phyloP scores from a whole-genome alignment of 495 filamentous ascomycete species.

The Penicillium desertorum region DNA sequence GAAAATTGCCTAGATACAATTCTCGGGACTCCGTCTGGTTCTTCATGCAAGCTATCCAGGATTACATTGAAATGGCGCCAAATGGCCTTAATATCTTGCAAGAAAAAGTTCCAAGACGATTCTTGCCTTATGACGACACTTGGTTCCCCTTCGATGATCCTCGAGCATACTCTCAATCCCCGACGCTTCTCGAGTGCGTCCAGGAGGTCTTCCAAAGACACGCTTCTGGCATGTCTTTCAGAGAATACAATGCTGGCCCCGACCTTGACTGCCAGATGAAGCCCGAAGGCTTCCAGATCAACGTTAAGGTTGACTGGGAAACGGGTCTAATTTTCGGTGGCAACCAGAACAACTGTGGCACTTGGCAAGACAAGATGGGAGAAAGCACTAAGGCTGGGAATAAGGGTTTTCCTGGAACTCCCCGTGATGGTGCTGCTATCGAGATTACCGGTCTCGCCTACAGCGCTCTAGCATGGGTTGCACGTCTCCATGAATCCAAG shows the following conservation, averaged over 20 bases:
- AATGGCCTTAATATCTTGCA: slow-evolving; percentile 72
- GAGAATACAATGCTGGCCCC: slow-evolving; percentile 91
- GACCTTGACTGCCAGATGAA: slow-evolving; percentile 91
- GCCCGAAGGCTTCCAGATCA: slow-evolving; percentile 83
- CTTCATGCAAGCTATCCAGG: slow-evolving; percentile 91
- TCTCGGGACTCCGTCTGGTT: slow-evolving; percentile 97
- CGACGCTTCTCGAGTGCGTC: slow-evolving; percentile 81
- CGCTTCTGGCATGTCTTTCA: slow-evolving; percentile 82
- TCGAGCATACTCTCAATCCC: slow-evolving; percentile 79
- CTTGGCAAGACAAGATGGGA: slow-evolving; percentile 99
- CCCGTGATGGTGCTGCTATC: slow-evolving; percentile 89
- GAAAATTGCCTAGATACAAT: slow-evolving; percentile 92
- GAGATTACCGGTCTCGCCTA: slow-evolving; percentile 94
- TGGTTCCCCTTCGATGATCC: slow-evolving; percentile 81
- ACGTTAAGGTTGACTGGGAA: slow-evolving; percentile 88
- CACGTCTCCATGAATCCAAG: slow-evolving; percentile 60
- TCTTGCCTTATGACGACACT: slow-evolving; percentile 91
- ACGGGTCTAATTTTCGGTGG: slow-evolving; percentile 93
- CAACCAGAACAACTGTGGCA: slow-evolving; percentile 92
- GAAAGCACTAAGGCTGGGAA: slow-evolving; percentile 86
- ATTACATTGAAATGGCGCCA: slow-evolving; percentile 82
- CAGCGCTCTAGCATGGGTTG: slow-evolving; percentile 81
- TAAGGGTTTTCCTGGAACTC: slow-evolving; percentile 94
- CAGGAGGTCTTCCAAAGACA: slow-evolving; percentile 93
- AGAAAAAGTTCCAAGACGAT: slow-evolving; percentile 78